Evolutionary conservation across 108 stramenopile genomes (phyloP), one percentile per base, ranked within the genome.

Genomic region (Fragilaria radians): DNA sequence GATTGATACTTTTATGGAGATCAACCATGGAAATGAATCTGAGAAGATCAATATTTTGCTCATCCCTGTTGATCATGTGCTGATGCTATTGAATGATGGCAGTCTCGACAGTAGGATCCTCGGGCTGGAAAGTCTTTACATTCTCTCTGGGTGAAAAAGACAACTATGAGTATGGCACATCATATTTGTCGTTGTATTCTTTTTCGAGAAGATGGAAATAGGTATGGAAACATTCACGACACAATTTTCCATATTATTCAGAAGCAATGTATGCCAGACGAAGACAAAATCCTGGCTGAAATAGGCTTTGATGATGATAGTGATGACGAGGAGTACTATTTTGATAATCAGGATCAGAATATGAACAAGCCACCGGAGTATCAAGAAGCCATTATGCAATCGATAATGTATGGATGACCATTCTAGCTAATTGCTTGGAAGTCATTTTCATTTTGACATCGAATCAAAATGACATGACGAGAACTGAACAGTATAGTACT

Each of bases 291-390:
- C 22, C 18, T 26, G 5, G 26, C 2, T 18, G 52, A 24, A 1
- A 52, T 52, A 26, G 52, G 18, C 1, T 18, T 52, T 23, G 52
- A 52, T 18, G 18, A 22, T 18, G 52, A 52, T 26, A 52, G 52
- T 52, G 52, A 52, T 26, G 52, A 52, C 52, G 52, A 52, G 5
- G 52, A 52, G 25, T 52, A 27, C 26, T 52, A 27, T 52, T n/a
- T n/a, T n/a, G 5, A 22, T 3, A 26, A 52, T 26, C 25, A 42
- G 36, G 11, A 11, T 11, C 7, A 42, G 14, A 14, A 42, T 42
- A 14, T 11, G 14, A 42, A 14, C 36, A 42, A 42, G 14, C 36
- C 36, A 42, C 36, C 36, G 14, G 36, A 42, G 36, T 42, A 42
- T 42, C 36, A 11, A 11, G 36, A 14, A 11, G 7, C 36, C 36